Evolutionary conservation across 208 protist genomes (phyloP).

Genomic region (Crithidia expoeki): DNA sequence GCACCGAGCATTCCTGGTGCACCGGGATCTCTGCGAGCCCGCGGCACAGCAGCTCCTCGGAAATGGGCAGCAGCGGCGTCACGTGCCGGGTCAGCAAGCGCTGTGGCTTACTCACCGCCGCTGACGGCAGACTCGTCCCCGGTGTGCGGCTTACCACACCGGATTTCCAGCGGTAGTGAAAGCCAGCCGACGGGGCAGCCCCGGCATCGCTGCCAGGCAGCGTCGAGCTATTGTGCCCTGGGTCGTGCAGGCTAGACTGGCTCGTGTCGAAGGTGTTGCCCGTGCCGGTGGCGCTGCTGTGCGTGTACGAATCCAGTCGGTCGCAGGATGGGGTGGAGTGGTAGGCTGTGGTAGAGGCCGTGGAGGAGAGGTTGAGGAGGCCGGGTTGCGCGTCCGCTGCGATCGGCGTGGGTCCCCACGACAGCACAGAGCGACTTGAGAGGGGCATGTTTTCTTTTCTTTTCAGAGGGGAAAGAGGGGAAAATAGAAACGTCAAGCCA

Average conservation of each 20-base stretch:
- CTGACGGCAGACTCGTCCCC: background rate
- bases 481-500: background rate
- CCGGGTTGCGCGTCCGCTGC: background rate
- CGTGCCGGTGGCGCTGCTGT: slow-evolving; percentile 5
- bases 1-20: no score
- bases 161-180: slow-evolving; percentile 8
- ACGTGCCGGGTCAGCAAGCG: slow-evolving; percentile 17
- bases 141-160: slow-evolving; percentile 1
- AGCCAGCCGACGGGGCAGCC: background rate
- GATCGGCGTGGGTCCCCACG: slow-evolving; percentile 15
- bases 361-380: slow-evolving; percentile 11
- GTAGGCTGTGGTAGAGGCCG: slow-evolving; percentile 20
- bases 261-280: slow-evolving; percentile 11
- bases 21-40: background rate
- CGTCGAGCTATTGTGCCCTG: background rate
- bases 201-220: slow-evolving; percentile 15
- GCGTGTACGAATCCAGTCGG: background rate
- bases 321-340: slow-evolving; percentile 14
- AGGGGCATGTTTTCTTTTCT: slow-evolving; percentile 6
- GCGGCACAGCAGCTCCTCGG: slow-evolving; percentile 15
- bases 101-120: background rate
- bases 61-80: slow-evolving; percentile 21
- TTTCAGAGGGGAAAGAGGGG: background rate
- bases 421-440: slow-evolving; percentile 5
- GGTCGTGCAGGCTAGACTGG: background rate